These are phyloP conservation scores for Rossbeevera mucosa DNA, from an alignment of 768 basidiomycete genomes.

Conservation along the genomic window DNA sequence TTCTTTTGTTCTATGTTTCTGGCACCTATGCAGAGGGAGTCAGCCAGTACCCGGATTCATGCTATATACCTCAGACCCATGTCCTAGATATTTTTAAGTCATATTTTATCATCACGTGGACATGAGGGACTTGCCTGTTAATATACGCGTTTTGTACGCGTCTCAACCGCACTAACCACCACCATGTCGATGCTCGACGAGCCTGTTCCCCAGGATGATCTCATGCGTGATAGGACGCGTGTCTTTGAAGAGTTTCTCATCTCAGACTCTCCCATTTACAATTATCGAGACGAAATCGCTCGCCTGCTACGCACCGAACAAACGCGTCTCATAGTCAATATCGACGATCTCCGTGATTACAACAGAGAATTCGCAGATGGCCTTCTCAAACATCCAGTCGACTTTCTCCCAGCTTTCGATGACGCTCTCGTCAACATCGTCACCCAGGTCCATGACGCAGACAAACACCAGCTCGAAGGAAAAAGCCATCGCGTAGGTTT, in stretches of 20 bases:
- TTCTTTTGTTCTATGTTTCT: conserved; percentile 2
- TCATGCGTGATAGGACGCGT: conserved; percentile 70
- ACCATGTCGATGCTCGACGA: conserved; percentile 42
- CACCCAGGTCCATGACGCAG: conserved; percentile 64
- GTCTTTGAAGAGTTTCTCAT: conserved; percentile 82
- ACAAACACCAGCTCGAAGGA: conserved; percentile 77
- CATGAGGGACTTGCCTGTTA: conserved; percentile 24
- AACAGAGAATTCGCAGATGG: conserved; percentile 85
- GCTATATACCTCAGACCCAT: conserved; percentile 7
- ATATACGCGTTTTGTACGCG: conserved; percentile 9
- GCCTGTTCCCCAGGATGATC: conserved; percentile 63
- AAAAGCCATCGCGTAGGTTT: conserved; percentile 87
- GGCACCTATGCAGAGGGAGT: conserved; percentile 3
- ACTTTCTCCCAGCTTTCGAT: conserved; percentile 87
- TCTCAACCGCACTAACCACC: conserved; percentile 8
- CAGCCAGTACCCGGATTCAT: conserved; percentile 3
- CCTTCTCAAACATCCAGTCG: conserved; percentile 81
- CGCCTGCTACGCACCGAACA: conserved; percentile 79
- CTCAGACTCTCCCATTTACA: conserved; percentile 61
- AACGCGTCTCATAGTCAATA: conserved; percentile 88
- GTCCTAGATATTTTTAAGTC: neutral
- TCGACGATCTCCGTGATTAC: conserved; percentile 93
- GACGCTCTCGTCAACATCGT: conserved; percentile 73
- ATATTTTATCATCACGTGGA: conserved; percentile 5
- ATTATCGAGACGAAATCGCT: conserved; percentile 81